Conservation (phyloP, 2,329 filamentous ascomycete genomes). For the Monosporascus cannonballus region DNA sequence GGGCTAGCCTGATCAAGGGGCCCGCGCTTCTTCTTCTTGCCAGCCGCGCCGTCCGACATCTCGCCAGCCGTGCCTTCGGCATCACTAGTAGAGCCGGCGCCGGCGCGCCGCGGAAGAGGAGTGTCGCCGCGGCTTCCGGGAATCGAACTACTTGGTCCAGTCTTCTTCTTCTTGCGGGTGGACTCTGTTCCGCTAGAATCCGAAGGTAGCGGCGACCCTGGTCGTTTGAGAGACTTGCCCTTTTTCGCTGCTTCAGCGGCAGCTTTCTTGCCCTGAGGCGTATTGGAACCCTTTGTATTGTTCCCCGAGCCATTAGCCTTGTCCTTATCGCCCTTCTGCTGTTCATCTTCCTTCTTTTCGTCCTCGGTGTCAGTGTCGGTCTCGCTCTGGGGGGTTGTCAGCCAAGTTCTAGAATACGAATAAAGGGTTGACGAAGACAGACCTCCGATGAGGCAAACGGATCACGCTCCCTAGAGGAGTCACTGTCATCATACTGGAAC, state of each 20-base stretch:
- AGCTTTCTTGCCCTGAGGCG: conserved; percentile 43
- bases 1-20: conserved; percentile 42
- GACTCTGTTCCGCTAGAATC: conserved; percentile 92
- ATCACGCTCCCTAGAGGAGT: conserved; percentile 43
- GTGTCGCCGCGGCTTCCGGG: conserved; percentile 50
- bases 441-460: conserved; percentile 45
- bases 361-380: conserved; percentile 37
- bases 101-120: conserved; percentile 43
- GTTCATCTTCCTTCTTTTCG: conserved; percentile 55
- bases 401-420: conserved; percentile 4
- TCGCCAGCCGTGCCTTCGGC: conserved; percentile 66
- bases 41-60: conserved; percentile 52
- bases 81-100: conserved; percentile 61
- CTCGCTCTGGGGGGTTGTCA: conserved; percentile 23
- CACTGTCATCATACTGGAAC: conserved; percentile 70
- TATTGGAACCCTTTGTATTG: conserved; percentile 61
- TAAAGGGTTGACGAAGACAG: conserved; percentile 27
- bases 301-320: conserved; percentile 51
- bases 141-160: conserved; percentile 35
- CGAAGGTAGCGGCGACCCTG: conserved; percentile 79
- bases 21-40: conserved; percentile 47
- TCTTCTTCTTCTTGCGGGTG: conserved; percentile 70
- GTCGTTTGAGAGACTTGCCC: conserved; percentile 66
- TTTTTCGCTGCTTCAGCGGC: conserved; percentile 44
- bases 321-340: conserved; percentile 52